These are phyloP conservation scores for Polygonum aviculare DNA, from an alignment of 148 eudicot genomes.

Conservation along the genomic window DNA sequence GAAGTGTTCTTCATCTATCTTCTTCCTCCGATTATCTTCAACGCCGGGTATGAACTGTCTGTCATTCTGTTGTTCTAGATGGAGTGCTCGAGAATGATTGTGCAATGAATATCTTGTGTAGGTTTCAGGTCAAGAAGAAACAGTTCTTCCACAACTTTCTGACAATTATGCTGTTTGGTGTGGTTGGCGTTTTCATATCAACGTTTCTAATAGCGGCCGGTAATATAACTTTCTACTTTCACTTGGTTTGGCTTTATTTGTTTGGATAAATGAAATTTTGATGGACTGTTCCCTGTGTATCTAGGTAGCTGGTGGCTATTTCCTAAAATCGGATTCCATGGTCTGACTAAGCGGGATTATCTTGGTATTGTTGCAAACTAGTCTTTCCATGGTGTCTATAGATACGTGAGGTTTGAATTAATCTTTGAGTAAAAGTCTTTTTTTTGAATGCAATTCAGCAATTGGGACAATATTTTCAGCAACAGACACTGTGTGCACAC, in stretches of 20 bases:
- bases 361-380: constrained; percentile 41
- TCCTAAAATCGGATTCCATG: constrained; percentile 55
- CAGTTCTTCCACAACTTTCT: constrained; percentile 94
- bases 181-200: constrained; percentile 80
- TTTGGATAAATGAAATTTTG: not conserved
- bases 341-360: constrained; percentile 58
- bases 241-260: not conserved
- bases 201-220: constrained; percentile 62
- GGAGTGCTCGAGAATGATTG: not conserved
- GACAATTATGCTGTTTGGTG: constrained; percentile 84
- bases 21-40: constrained; percentile 90
- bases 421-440: not conserved
- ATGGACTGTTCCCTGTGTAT: not conserved
- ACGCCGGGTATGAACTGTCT: constrained; percentile 64
- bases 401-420: not conserved
- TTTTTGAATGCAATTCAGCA: constrained; percentile 35
- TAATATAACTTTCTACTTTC: constrained; percentile 15
- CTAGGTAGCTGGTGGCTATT: constrained; percentile 84
- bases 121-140: constrained; percentile 97
- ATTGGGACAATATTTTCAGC: constrained; percentile 94
- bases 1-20: constrained; percentile 90
- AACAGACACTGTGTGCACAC: constrained; percentile 95
- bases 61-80: not conserved
- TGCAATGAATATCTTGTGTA: constrained; percentile 17
- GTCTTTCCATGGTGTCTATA: not conserved